Conservation (phyloP, 2,329 filamentous ascomycete species). For the Chaetomiaceae sp. region DNA sequence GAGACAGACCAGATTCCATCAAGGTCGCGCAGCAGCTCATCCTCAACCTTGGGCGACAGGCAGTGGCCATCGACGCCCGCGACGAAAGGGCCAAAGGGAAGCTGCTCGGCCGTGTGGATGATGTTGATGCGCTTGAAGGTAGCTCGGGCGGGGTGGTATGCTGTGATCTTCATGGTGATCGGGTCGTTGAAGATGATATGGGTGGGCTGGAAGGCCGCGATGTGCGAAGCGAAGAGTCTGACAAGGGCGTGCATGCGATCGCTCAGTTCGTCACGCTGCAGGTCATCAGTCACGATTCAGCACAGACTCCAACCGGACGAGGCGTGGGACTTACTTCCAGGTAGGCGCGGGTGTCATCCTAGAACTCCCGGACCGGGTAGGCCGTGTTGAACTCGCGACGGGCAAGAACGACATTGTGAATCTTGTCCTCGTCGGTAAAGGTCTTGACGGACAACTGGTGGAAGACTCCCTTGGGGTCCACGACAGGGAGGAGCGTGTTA, state of each 20-base stretch:
- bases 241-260: slow-evolving; percentile 16
- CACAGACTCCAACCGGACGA: too few relatives aligned
- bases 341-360: slow-evolving; percentile 21
- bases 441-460: slow-evolving; percentile 15
- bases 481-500: neutral
- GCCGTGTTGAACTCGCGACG: slow-evolving; percentile 17
- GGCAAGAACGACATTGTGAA: slow-evolving; percentile 22
- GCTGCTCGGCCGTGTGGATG: slow-evolving; percentile 26
- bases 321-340: slow-evolving; percentile 18
- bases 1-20: slow-evolving; percentile 27
- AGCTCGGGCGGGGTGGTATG: slow-evolving; percentile 2
- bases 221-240: slow-evolving; percentile 15
- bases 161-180: slow-evolving; percentile 25
- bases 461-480: slow-evolving; percentile 1
- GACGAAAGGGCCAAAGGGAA: slow-evolving; percentile 25
- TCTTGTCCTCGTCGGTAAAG: slow-evolving; percentile 21
- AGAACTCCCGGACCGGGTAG: slow-evolving; percentile 23
- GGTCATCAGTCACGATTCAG: too few relatives aligned
- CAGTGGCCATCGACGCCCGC: slow-evolving; percentile 24
- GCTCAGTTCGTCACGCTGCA: slow-evolving; percentile 11
- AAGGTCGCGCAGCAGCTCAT: slow-evolving; percentile 19
- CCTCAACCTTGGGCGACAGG: slow-evolving; percentile 18
- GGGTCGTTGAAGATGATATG: slow-evolving; percentile 28
- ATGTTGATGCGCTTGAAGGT: slow-evolving; percentile 23
- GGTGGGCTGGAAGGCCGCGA: slow-evolving; percentile 20